These are phyloP conservation scores for Aureobasidium sp. DNA, from an alignment of 2,329 filamentous ascomycete genomes.

Conservation along the genomic window DNA sequence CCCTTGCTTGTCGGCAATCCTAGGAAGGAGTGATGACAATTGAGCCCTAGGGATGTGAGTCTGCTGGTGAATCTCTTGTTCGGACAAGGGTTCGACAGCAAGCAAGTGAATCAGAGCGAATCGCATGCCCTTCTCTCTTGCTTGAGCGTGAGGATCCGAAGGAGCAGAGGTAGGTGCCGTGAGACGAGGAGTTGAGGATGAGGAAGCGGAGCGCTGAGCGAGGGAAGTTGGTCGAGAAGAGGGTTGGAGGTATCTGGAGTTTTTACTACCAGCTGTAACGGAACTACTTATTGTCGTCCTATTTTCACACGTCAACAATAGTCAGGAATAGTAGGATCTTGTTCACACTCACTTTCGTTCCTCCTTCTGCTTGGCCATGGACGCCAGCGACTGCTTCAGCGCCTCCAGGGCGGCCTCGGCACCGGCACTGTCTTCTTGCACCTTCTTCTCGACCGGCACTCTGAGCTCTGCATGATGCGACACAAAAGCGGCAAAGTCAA, in stretches of 20 bases:
- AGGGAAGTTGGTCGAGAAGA: constrained; percentile 26
- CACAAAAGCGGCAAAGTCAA: constrained; percentile 51
- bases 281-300: constrained; percentile 28
- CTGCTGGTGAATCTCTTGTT: constrained; percentile 40
- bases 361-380: constrained; percentile 54
- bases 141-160: constrained; percentile 23
- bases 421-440: constrained; percentile 48
- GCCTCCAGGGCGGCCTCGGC: constrained; percentile 54
- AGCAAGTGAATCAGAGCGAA: constrained; percentile 47
- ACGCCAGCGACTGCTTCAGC: constrained; percentile 53
- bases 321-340: constrained; percentile 21
- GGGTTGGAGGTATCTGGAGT: constrained; percentile 16
- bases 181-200: constrained; percentile 28
- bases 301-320: constrained; percentile 26
- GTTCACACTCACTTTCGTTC: constrained; percentile 46
- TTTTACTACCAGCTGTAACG: constrained; percentile 31
- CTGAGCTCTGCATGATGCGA: constrained; percentile 45
- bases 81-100: constrained; percentile 44
- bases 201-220: constrained; percentile 34
- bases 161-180: constrained; percentile 35
- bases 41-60: constrained; percentile 45
- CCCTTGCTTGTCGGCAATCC: constrained; percentile 46
- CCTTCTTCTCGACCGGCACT: constrained; percentile 43
- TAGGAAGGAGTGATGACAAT: constrained; percentile 40
- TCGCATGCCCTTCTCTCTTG: constrained; percentile 37